Conservation (phyloP, 2,329 filamentous ascomycete genomes). For the Coniochaeta prunicola region DNA sequence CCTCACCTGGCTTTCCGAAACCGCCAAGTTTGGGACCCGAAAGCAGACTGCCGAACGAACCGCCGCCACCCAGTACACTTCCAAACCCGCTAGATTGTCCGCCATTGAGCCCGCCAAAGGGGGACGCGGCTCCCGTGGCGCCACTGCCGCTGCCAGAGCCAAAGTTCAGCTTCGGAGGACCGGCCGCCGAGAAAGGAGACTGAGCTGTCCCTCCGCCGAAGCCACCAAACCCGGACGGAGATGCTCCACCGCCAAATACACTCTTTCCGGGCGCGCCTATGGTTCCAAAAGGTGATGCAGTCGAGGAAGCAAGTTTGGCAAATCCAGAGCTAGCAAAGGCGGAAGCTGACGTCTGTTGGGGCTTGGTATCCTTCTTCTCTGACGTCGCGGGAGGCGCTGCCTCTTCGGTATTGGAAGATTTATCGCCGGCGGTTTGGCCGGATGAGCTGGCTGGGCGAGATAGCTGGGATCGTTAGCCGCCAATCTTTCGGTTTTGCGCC, state of each 20-base stretch:
- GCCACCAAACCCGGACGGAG: conserved; percentile 1
- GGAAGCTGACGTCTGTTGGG: conserved; percentile 39
- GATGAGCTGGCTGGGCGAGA: conserved; percentile 11
- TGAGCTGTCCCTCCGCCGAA: not conserved
- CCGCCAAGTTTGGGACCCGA: conserved; percentile 46
- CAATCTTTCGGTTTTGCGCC: not conserved
- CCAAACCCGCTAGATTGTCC: conserved; percentile 22
- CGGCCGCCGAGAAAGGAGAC: conserved; percentile 26
- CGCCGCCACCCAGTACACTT: conserved; percentile 25
- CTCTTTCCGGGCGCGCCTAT: conserved; percentile 39
- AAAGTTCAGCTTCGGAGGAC: conserved; percentile 40
- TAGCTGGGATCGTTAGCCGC: conserved; percentile 8
- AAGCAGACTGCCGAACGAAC: conserved; percentile 38
- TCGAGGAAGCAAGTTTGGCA: conserved; percentile 54
- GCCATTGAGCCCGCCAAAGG: conserved; percentile 36
- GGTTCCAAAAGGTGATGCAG: conserved; percentile 56
- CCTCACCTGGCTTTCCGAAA: conserved; percentile 60
- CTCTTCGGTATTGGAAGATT: conserved; percentile 6
- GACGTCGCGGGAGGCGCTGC: conserved; percentile 5
- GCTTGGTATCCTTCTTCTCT: conserved; percentile 15
- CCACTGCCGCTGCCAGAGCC: conserved; percentile 24
- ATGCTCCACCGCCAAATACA: conserved; percentile 34
- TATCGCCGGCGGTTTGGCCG: conserved; percentile 11
- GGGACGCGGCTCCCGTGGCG: conserved; percentile 28
- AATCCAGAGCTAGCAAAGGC: conserved; percentile 65